phyloP scores from a whole-genome alignment of 2,329 filamentous ascomycete species.

The Diaporthe sp. region DNA sequence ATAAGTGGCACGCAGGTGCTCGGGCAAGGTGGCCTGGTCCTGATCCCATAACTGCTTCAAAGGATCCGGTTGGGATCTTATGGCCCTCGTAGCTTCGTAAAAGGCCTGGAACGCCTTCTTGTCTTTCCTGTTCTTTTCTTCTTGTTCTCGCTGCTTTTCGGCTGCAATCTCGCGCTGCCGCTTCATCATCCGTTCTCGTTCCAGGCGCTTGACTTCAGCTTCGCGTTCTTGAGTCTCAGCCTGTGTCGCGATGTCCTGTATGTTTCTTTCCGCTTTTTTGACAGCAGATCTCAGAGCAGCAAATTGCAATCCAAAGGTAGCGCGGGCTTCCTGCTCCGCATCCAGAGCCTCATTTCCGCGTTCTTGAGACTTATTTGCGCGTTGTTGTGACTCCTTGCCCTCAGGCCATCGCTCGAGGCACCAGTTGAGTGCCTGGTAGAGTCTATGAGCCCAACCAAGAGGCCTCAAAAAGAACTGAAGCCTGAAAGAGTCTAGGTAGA shows the following conservation, averaged over 20 bases:
- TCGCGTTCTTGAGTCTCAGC: neutral
- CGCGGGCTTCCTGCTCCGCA: neutral
- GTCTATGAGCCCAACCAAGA: slow-evolving; percentile 31
- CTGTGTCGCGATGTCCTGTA: neutral
- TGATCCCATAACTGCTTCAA: slow-evolving; percentile 18
- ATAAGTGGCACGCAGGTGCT: neutral
- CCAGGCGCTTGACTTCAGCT: neutral
- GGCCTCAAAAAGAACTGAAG: slow-evolving; percentile 34
- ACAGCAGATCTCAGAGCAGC: neutral
- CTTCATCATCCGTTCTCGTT: neutral
- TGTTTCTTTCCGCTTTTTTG: slow-evolving; percentile 12
- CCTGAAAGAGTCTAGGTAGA: slow-evolving; percentile 33
- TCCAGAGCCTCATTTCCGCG: neutral
- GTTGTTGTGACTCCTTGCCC: slow-evolving; percentile 8
- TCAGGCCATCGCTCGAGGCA: slow-evolving; percentile 27
- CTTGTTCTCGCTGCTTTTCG: slow-evolving; percentile 3
- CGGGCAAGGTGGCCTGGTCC: neutral
- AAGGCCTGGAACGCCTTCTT: neutral
- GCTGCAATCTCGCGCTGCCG: neutral
- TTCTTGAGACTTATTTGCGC: neutral
- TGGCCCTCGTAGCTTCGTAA: neutral
- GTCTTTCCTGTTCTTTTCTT: neutral
- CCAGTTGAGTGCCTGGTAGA: slow-evolving; percentile 4
- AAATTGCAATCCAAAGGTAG: slow-evolving; percentile 18
- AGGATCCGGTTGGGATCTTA: slow-evolving; percentile 16